Percentiles rank a stretch among this genome's conserved stretches.
Conservation (phyloP, 139 green algal species). For the Picochlorum sp. region DNA sequence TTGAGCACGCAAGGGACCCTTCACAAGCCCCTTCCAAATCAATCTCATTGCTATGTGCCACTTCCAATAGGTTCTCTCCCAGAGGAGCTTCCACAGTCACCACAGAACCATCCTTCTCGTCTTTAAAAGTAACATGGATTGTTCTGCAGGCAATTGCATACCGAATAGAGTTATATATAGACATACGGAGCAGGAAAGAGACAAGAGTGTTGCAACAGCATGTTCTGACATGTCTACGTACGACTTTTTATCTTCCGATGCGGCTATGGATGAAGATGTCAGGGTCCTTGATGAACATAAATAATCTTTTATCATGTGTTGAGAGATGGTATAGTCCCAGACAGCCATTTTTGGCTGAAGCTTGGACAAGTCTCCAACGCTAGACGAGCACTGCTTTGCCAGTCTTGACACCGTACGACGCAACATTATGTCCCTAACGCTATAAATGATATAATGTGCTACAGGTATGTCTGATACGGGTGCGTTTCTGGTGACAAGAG, state of each 20-base stretch:
- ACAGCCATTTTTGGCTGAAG: neutral
- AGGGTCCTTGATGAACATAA: neutral
- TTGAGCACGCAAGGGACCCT: constrained; percentile 94
- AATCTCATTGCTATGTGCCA: constrained; percentile 94
- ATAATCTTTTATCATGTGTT: neutral
- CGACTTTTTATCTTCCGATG: no score
- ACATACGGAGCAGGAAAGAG: no score
- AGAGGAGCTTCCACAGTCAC: constrained; percentile 67
- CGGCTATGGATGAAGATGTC: neutral
- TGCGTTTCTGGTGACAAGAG: neutral
- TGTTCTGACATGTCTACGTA: no score
- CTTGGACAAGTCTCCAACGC: no score
- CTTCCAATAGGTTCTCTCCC: constrained; percentile 79
- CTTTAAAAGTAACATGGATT: constrained; percentile 75
- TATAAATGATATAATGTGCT: no score
- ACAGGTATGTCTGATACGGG: no score
- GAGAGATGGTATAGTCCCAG: neutral
- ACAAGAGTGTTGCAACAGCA: no score
- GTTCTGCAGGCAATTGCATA: constrained; percentile 27
- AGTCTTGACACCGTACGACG: no score
- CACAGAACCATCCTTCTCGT: constrained; percentile 80
- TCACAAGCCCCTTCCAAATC: constrained; percentile 97
- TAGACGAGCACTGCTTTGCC: no score
- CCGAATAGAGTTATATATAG: neutral
- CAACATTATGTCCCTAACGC: no score